These are phyloP conservation scores for Voacanga thouarsii DNA, from an alignment of 257 asterid genomes.

Conservation along the genomic window DNA sequence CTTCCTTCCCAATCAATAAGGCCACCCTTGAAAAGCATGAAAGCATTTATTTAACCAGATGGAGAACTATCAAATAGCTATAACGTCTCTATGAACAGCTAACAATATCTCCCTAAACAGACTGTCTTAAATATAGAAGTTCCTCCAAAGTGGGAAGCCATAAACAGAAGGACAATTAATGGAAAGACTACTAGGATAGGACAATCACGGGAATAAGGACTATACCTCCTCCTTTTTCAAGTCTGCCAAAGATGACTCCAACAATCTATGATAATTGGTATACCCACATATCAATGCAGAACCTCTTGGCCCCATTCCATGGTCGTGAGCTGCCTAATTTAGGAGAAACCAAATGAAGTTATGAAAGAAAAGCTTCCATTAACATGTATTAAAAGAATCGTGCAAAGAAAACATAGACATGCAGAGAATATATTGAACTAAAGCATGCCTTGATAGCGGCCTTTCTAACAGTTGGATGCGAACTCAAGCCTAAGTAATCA, in stretches of 20 bases:
- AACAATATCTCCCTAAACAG: background rate
- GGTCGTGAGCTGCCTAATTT: conserved; percentile 70
- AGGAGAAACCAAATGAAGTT: conserved; percentile 2
- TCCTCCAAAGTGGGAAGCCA: background rate
- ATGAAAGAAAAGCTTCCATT: conserved; percentile 7
- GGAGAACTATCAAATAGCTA: background rate
- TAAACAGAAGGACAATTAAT: background rate
- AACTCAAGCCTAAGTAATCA: conserved; percentile 94
- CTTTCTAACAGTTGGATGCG: conserved; percentile 70
- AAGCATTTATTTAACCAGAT: background rate
- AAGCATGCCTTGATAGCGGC: conserved; percentile 75
- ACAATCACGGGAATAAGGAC: background rate
- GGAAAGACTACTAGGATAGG: background rate
- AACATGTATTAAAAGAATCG: background rate
- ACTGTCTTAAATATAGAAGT: background rate
- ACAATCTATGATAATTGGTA: conserved; percentile 77
- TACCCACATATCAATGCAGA: conserved; percentile 96
- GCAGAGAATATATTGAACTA: background rate
- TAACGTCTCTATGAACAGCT: background rate
- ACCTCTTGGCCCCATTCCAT: conserved; percentile 99
- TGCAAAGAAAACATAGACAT: background rate
- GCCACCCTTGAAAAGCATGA: background rate
- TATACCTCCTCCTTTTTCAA: conserved; percentile 84
- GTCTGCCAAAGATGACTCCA: conserved; percentile 77
- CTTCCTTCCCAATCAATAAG: background rate